Conservation (phyloP, 2,329 filamentous ascomycete genomes). For the Pseudomassariella vexata region DNA sequence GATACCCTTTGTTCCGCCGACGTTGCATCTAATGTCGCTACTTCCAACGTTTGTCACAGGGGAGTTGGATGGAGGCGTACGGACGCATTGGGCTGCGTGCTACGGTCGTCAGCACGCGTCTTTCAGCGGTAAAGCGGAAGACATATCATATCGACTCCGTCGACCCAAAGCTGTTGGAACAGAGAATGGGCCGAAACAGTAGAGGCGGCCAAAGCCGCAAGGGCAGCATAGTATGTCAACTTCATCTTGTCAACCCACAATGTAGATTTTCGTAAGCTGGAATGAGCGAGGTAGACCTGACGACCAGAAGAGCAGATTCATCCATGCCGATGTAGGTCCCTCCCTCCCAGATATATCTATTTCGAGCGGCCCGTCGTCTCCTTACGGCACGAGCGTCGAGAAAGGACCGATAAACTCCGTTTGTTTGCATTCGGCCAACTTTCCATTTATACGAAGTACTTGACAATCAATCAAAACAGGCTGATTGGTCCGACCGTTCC, state of each 20-base stretch:
- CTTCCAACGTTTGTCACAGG: constrained; percentile 39
- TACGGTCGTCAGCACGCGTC: constrained; percentile 15
- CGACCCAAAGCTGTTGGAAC: constrained; percentile 46
- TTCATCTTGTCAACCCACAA: constrained; percentile 33
- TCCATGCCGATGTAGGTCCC: too few species aligned
- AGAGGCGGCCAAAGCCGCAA: constrained; percentile 27
- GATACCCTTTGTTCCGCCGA: constrained; percentile 25
- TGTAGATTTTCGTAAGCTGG: too few species aligned
- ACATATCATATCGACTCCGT: constrained; percentile 32
- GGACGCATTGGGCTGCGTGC: constrained; percentile 37
- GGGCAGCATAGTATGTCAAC: constrained; percentile 21
- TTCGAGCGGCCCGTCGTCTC: too few species aligned
- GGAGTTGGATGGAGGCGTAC: constrained; percentile 43
- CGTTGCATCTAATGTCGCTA: constrained; percentile 37
- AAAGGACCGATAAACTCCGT: too few species aligned
- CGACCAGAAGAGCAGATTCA: too few species aligned
- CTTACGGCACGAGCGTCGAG: too few species aligned
- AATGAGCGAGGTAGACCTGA: too few species aligned
- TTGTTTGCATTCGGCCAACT: too few species aligned
- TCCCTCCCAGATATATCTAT: too few species aligned
- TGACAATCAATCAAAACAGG: too few species aligned
- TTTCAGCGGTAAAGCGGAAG: not conserved
- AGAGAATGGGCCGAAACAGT: constrained; percentile 40
- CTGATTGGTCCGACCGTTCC: too few species aligned
- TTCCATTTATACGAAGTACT: too few species aligned